Conservation (phyloP, 345 rosid species). For the Orychophragmus violaceus region DNA sequence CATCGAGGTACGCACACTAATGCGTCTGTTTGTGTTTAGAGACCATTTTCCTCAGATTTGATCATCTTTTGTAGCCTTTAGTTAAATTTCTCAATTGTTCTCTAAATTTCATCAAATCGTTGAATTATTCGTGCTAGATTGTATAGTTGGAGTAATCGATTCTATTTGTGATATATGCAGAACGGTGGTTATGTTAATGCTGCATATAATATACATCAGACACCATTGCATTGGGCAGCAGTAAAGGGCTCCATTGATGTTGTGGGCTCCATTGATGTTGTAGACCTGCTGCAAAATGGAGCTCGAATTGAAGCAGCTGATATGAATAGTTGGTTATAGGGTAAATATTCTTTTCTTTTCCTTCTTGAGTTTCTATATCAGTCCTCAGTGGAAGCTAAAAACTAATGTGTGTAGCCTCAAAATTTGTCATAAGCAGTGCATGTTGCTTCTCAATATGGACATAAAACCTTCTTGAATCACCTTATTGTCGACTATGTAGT, state of each 20-base stretch:
- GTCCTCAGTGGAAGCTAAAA: not conserved
- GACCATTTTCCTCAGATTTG: too few species aligned
- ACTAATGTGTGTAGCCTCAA: too few species aligned
- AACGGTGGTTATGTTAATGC: constrained; percentile 76
- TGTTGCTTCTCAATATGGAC: constrained; percentile 92
- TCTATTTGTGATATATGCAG: constrained; percentile 27
- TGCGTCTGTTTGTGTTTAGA: too few species aligned
- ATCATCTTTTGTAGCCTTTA: too few species aligned
- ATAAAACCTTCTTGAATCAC: constrained; percentile 75
- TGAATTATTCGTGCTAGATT: too few species aligned
- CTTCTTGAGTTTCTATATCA: not conserved
- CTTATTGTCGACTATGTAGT: constrained; percentile 58
- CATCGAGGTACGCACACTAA: constrained; percentile 51
- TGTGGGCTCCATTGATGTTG: constrained; percentile 49
- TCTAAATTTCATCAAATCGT: too few species aligned
- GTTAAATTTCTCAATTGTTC: too few species aligned
- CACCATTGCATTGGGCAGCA: constrained; percentile 97
- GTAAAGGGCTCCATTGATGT: constrained; percentile 74
- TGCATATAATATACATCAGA: too few species aligned
- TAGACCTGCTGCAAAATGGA: constrained; percentile 68
- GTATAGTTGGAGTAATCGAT: not conserved
- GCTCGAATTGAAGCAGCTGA: constrained; percentile 72
- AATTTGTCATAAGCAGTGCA: constrained; percentile 74
- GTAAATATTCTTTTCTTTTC: constrained; percentile 26
- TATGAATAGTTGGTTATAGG: constrained; percentile 62